phyloP scores from a whole-genome alignment of 2,329 filamentous ascomycete species.

The Colletotrichum lupini region DNA sequence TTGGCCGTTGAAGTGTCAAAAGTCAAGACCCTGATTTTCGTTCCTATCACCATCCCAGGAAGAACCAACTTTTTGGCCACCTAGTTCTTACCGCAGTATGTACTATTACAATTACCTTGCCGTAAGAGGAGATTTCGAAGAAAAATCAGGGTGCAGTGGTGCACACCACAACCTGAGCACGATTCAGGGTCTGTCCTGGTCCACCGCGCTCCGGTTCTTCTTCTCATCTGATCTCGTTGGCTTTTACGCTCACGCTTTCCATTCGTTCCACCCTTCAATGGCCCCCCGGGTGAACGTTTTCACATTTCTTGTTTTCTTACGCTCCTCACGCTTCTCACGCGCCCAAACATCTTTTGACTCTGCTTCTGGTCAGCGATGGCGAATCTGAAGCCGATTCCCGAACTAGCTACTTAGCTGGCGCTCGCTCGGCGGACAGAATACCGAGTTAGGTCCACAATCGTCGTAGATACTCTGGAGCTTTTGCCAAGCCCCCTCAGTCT shows the following conservation, averaged over 20 bases:
- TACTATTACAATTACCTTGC: neutral
- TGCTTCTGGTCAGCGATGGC: neutral
- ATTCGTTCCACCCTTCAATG: neutral
- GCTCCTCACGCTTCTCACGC: neutral
- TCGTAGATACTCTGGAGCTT: too few species aligned
- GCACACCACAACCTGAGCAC: neutral
- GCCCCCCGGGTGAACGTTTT: conserved; percentile 28
- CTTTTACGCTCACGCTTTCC: neutral
- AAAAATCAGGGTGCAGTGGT: conserved; percentile 18
- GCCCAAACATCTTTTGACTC: neutral
- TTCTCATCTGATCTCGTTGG: conserved; percentile 25
- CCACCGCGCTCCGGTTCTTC: conserved; percentile 8
- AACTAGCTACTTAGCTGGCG: neutral
- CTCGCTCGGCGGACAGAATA: conserved; percentile 20
- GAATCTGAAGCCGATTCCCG: neutral
- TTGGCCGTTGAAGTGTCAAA: neutral
- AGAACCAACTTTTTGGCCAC: neutral
- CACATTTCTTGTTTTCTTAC: neutral
- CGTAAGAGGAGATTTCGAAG: neutral
- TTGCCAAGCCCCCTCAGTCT: conserved; percentile 13
- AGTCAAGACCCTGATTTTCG: conserved; percentile 10
- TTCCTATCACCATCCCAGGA: conserved; percentile 5
- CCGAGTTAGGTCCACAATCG: conserved; percentile 17
- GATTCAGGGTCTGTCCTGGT: conserved; percentile 22
- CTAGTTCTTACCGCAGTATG: neutral